Evolutionary conservation across 2,329 filamentous ascomycete genomes (phyloP).

Genomic region (Aspergillus versicolor): DNA sequence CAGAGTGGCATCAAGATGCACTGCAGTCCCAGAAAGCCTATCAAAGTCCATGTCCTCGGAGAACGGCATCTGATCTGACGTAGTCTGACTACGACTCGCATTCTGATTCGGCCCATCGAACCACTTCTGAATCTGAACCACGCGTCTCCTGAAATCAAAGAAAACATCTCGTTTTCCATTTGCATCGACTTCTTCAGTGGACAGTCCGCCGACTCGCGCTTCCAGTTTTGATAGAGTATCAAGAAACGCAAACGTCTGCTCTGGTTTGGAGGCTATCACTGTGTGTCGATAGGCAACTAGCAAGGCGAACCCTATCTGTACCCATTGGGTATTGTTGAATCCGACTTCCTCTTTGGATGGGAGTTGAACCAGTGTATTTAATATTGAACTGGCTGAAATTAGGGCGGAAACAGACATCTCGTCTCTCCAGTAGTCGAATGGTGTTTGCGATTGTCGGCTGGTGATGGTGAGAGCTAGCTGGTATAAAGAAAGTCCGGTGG

Average conservation of each 20-base stretch:
- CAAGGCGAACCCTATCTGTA: constrained; percentile 38
- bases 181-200: background rate
- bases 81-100: too few relatives aligned
- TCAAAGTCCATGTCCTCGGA: background rate
- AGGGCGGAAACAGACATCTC: background rate
- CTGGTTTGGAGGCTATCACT: background rate
- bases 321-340: constrained; percentile 42
- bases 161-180: background rate
- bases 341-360: constrained; percentile 34
- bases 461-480: background rate
- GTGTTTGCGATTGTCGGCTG: background rate
- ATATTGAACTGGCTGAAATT: background rate
- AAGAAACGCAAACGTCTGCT: background rate
- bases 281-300: constrained; percentile 18
- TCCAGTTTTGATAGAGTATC: background rate
- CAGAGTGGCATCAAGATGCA: background rate
- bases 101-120: background rate
- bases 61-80: background rate
- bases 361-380: constrained; percentile 30
- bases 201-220: background rate
- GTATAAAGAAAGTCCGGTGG: background rate
- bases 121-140: background rate
- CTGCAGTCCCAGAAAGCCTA: background rate
- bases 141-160: background rate
- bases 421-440: background rate